Conservation (phyloP, 768 basidiomycete genomes). For the Tubosaeta sp. region DNA sequence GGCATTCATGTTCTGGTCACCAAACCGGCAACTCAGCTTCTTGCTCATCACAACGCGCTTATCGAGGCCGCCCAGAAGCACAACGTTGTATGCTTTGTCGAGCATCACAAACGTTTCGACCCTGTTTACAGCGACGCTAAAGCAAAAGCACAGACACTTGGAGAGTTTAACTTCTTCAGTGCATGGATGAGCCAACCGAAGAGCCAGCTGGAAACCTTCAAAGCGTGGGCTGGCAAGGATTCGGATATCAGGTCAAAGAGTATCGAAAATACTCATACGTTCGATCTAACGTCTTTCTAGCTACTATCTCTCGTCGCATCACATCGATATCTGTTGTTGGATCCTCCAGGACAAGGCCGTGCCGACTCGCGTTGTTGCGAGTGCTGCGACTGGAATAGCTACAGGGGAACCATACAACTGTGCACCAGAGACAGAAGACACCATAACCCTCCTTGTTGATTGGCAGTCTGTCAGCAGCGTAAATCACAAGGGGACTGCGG, state of each 20-base stretch:
- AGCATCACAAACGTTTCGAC: slow-evolving; percentile 90
- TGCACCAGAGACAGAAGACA: slow-evolving; percentile 84
- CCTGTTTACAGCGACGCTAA: slow-evolving; percentile 92
- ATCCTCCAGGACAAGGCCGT: slow-evolving; percentile 71
- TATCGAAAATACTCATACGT: neutral
- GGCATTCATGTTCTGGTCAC: slow-evolving; percentile 89
- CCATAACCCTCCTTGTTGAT: slow-evolving; percentile 91
- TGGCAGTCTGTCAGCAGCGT: slow-evolving; percentile 80
- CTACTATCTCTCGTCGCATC: slow-evolving; percentile 93
- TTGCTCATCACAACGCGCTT: slow-evolving; percentile 77
- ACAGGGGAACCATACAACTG: slow-evolving; percentile 87
- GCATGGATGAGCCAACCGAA: slow-evolving; percentile 99
- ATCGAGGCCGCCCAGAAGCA: slow-evolving; percentile 74
- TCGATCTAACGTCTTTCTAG: slow-evolving; percentile 32
- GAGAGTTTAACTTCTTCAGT: slow-evolving; percentile 93
- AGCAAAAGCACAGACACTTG: slow-evolving; percentile 66
- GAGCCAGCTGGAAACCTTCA: slow-evolving; percentile 90
- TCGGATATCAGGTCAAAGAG: slow-evolving; percentile 74
- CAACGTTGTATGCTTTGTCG: slow-evolving; percentile 87
- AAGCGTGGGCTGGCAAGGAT: slow-evolving; percentile 92
- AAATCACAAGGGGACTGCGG: slow-evolving; percentile 77
- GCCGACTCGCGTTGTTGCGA: slow-evolving; percentile 84
- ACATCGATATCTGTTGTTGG: slow-evolving; percentile 88
- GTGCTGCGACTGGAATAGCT: slow-evolving; percentile 87
- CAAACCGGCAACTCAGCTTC: slow-evolving; percentile 85